Percentiles rank a stretch among this genome's conserved stretches.
These are phyloP conservation scores for Ambrosia artemisiifolia DNA, from an alignment of 129 eudicot species.

Conservation along the genomic window DNA sequence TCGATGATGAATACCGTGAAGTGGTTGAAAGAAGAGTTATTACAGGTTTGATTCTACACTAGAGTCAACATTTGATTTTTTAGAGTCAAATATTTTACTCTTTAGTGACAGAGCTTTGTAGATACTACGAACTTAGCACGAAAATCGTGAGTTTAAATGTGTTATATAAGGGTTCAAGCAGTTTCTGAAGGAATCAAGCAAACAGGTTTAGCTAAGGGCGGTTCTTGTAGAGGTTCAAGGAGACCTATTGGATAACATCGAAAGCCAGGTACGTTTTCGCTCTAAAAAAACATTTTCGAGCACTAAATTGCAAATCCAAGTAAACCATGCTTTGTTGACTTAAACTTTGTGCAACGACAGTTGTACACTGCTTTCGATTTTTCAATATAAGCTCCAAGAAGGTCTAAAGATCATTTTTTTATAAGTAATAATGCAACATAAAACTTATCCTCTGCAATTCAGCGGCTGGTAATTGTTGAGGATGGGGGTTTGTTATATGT, in stretches of 20 bases:
- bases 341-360: constrained; percentile 5
- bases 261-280: constrained; percentile 63
- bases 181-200: no score
- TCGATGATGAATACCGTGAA: constrained; percentile 94
- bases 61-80: neutral
- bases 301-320: neutral
- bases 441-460: neutral
- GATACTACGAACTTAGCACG: no score
- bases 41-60: constrained; percentile 57
- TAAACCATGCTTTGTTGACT: neutral
- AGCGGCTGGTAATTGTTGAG: no score
- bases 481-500: no score
- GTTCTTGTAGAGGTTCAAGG: constrained; percentile 92
- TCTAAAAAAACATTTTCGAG: neutral
- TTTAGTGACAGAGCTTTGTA: neutral
- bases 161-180: no score
- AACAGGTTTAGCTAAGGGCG: constrained; percentile 29
- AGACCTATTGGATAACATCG: constrained; percentile 87
- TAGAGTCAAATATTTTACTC: constrained; percentile 18
- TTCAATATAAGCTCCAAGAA: neutral
- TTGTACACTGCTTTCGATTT: neutral
- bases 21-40: constrained; percentile 94
- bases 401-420: neutral
- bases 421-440: neutral
- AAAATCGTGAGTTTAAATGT: no score